A percentile compares a stretch with the other conserved stretches of the same genome.
Conservation (phyloP, 257 asterid species). For the Solanum sitiens region DNA sequence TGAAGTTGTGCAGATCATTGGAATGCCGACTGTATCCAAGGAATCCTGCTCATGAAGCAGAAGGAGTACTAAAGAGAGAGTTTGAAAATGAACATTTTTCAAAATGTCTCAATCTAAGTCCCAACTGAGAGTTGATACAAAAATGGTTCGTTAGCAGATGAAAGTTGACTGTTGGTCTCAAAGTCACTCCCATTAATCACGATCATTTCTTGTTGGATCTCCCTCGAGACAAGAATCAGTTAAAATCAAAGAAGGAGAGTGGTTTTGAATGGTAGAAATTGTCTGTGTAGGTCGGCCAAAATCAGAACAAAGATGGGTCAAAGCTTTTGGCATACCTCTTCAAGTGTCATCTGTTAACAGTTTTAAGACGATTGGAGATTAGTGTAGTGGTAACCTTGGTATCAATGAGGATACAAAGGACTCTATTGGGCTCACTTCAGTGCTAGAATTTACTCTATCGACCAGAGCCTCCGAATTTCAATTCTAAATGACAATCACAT, state of each 20-base stretch:
- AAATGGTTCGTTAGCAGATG: background rate
- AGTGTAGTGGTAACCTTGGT: background rate
- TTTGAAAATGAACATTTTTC: background rate
- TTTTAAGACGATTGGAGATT: background rate
- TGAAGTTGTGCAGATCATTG: background rate
- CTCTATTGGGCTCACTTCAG: background rate
- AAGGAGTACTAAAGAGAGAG: background rate
- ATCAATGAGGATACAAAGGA: background rate
- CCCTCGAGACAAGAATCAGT: background rate
- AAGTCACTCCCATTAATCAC: background rate
- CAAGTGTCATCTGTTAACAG: background rate
- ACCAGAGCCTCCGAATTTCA: background rate
- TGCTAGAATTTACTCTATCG: background rate
- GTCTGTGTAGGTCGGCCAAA: background rate
- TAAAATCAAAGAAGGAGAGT: background rate
- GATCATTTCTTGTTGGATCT: background rate
- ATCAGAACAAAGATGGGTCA: background rate
- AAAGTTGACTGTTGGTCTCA: background rate
- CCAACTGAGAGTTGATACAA: background rate
- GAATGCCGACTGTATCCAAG: background rate
- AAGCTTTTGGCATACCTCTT: background rate
- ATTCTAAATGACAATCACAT: background rate
- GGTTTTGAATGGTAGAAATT: background rate
- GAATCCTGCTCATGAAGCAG: background rate
- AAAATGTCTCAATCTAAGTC: background rate